Evolutionary conservation across 441 rosid species (phyloP), one percentile per base, ranked within the genome.

Genomic region (Corymbia citriodora): DNA sequence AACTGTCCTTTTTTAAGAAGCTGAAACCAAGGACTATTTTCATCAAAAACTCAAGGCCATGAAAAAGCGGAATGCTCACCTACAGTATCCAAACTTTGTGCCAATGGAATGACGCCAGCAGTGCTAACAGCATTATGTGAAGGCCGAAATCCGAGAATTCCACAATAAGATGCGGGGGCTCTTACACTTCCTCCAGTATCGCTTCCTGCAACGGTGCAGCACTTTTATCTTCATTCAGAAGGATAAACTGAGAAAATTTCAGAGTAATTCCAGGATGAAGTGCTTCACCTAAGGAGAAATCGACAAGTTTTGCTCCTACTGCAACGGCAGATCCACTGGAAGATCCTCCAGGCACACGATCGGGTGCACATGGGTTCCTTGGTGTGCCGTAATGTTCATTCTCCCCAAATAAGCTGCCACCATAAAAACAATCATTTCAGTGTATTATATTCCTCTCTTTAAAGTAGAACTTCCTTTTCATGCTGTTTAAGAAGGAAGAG

Each of bases 271-370:
- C 79, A 90, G 68, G 87, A 25, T 50, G 85, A 65, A 90, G 91
- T 36, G 88, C 88, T 89, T 40, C 90, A 98, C 99, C 99, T 18
- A 98, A 87, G 72, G 99, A 95, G 93, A 98, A 98, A 93, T 98
- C 99, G 19, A 94, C 98, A 87, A 98, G 97, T 92, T 50, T 93
- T 89, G 99, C 99, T 57, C 94, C 97, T 55, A 97, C 99, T 52
- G 97, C 98, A 88, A 97, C 99, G 40, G 99, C 99, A 90, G 99
- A 97, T 72, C 99, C 99, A 91, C 99, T 98, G n/a, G 99, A 98
- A 83, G 99, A 98, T 92, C 99, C 99, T 40, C 99, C 99, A 55
- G 99, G 99, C 27, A 96, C 96, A 53, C 96, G 93, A 89, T 94
- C 96, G 13, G 92, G 93, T 91, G 98, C 97, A 94, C 96, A 93